Evolutionary conservation across 2,329 filamentous ascomycete genomes (phyloP).

Genomic region (Penicillium janthinellum): DNA sequence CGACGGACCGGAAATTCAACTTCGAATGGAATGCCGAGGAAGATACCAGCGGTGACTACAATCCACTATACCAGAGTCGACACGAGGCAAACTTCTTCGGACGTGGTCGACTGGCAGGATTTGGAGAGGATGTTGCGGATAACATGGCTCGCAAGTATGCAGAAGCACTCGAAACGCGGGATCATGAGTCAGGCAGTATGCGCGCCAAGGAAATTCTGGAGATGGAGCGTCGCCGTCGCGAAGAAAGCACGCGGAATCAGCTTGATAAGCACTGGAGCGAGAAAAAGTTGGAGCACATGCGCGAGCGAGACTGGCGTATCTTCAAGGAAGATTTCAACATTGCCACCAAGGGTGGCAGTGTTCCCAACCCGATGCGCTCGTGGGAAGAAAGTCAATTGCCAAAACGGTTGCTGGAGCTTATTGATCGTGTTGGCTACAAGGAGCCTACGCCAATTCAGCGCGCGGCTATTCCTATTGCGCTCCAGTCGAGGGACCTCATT

Average conservation of each 20-base stretch:
- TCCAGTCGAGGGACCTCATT: conserved; percentile 93
- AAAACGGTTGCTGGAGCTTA: conserved; percentile 73
- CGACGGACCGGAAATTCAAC: conserved; percentile 96
- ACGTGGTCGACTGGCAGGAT: conserved; percentile 67
- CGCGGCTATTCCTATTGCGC: conserved; percentile 90
- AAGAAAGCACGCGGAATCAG: conserved; percentile 70
- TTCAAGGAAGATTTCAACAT: conserved; percentile 99
- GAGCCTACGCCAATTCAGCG: conserved; percentile 91
- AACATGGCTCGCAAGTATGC: conserved; percentile 59
- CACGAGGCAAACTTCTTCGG: conserved; percentile 71
- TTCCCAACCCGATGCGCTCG: conserved; percentile 94
- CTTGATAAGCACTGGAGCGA: conserved; percentile 95
- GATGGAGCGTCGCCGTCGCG: conserved; percentile 76
- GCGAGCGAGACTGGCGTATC: conserved; percentile 96
- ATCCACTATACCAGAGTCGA: conserved; percentile 74
- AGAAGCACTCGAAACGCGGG: conserved; percentile 70
- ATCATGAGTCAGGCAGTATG: conserved; percentile 72
- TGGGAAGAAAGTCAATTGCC: conserved; percentile 88
- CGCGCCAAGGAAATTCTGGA: conserved; percentile 81
- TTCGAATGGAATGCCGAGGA: conserved; percentile 97
- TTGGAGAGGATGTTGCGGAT: conserved; percentile 60
- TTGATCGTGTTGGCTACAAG: conserved; percentile 82
- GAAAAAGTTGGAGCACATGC: conserved; percentile 90
- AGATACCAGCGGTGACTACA: conserved; percentile 82
- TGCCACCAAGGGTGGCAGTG: conserved; percentile 83